phyloP scores from a whole-genome alignment of 495 filamentous ascomycete species.

The Podospora fimiseda region DNA sequence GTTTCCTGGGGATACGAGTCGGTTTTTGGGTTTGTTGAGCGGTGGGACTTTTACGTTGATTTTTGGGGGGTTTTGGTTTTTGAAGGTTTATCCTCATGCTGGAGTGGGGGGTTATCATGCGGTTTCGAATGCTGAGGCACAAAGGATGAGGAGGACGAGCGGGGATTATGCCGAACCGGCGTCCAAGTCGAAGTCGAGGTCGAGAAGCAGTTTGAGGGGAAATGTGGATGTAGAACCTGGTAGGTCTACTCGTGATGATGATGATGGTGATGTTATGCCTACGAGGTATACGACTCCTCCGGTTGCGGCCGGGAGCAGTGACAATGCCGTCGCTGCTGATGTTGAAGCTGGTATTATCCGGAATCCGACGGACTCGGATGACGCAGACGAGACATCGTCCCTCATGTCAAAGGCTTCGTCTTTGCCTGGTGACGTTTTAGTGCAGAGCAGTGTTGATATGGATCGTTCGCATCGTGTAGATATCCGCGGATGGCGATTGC shows the following conservation, averaged over 20 bases:
- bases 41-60: constrained; percentile 70
- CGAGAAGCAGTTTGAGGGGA: constrained; percentile 7
- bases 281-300: constrained; percentile 28
- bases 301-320: constrained; percentile 17
- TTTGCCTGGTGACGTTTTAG: constrained; percentile 40
- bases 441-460: constrained; percentile 51
- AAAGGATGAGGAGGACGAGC: constrained; percentile 54
- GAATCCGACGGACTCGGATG: constrained; percentile 25
- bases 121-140: constrained; percentile 52
- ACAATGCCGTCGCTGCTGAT: constrained; percentile 22
- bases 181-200: constrained; percentile 2
- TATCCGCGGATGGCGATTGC: constrained; percentile 77
- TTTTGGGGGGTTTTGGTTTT: constrained; percentile 71
- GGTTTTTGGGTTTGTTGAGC: constrained; percentile 73
- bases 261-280: constrained; percentile 13
- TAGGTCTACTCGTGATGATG: constrained; percentile 42
- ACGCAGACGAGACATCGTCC: constrained; percentile 73
- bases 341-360: constrained; percentile 30
- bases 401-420: constrained; percentile 63
- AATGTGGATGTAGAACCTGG: constrained; percentile 55
- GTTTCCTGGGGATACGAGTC: constrained; percentile 77
- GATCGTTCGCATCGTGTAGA: constrained; percentile 66
- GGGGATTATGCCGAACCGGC: constrained; percentile 53
- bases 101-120: constrained; percentile 63
- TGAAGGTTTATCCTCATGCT: constrained; percentile 64